phyloP scores from a whole-genome alignment of 495 filamentous ascomycete species.

The Hyaloscypha hepaticicola region DNA sequence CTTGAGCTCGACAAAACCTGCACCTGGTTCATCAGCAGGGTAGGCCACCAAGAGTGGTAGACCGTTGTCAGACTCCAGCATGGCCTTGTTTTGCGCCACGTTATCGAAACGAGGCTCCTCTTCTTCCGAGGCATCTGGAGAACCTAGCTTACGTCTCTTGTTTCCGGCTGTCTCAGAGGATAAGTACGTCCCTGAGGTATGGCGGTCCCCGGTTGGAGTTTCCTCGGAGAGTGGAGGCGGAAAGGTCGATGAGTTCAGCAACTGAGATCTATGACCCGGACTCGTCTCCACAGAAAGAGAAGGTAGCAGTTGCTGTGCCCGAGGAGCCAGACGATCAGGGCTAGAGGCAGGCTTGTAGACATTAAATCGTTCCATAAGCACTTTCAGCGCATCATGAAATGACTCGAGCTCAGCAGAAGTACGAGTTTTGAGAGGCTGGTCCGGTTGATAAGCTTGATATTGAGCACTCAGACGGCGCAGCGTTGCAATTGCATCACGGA shows the following conservation, averaged over 20 bases:
- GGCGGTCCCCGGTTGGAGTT: too few species aligned
- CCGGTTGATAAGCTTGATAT: slow-evolving; percentile 30
- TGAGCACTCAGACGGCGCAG: slow-evolving; percentile 44
- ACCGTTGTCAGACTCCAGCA: neutral
- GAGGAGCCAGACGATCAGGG: neutral
- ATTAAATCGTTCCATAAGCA: slow-evolving; percentile 3
- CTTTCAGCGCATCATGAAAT: neutral
- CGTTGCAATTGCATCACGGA: slow-evolving; percentile 47
- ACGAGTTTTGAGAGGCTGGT: neutral
- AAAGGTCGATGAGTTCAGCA: neutral
- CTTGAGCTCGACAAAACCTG: neutral
- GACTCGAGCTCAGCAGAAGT: slow-evolving; percentile 6
- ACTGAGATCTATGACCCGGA: neutral
- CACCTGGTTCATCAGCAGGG: neutral
- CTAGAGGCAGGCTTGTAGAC: neutral
- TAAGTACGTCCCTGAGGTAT: neutral
- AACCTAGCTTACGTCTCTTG: slow-evolving; percentile 41
- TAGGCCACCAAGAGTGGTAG: too few species aligned
- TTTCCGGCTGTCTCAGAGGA: slow-evolving; percentile 27
- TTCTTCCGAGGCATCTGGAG: neutral
- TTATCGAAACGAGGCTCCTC: neutral
- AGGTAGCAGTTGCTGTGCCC: neutral
- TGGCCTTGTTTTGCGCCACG: neutral
- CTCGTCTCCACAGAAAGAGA: neutral
- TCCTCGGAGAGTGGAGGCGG: neutral